Conservation (phyloP, 2,329 filamentous ascomycete genomes). For the Exophiala spinifera region DNA sequence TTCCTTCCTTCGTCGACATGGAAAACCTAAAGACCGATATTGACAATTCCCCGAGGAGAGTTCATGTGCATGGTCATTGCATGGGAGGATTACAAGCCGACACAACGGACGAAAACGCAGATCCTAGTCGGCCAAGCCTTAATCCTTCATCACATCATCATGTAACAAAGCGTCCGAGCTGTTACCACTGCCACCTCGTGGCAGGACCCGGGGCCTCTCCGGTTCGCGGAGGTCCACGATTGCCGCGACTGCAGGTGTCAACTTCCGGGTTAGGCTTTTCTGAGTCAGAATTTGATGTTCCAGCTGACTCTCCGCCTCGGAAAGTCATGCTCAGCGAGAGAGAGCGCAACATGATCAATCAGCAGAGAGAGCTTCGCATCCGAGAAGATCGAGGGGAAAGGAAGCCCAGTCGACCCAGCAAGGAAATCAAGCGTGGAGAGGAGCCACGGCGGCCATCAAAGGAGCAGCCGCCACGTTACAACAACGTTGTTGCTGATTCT, state of each 20-base stretch:
- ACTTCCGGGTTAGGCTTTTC: slow-evolving; percentile 31
- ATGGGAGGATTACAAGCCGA: slow-evolving; percentile 1
- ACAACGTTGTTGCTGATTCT: slow-evolving; percentile 16
- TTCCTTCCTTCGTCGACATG: slow-evolving; percentile 1
- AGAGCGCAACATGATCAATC: slow-evolving; percentile 29
- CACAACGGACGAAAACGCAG: slow-evolving; percentile 14
- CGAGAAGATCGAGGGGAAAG: slow-evolving; percentile 17
- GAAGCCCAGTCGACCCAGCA: slow-evolving; percentile 11
- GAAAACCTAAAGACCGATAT: slow-evolving; percentile 20
- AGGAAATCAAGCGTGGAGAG: slow-evolving; percentile 5
- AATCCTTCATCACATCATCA: slow-evolving; percentile 23
- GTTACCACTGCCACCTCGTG: slow-evolving; percentile 26
- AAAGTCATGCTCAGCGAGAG: slow-evolving; percentile 31
- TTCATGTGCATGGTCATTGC: slow-evolving; percentile 13
- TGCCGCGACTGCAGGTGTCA: slow-evolving; percentile 30
- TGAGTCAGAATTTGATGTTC: slow-evolving; percentile 29
- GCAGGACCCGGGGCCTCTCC: slow-evolving; percentile 3
- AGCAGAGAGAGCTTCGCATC: slow-evolving; percentile 26
- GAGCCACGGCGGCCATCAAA: slow-evolving; percentile 3
- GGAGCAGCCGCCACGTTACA: slow-evolving; percentile 13
- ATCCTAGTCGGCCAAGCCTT: slow-evolving; percentile 10
- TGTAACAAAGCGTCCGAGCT: slow-evolving; percentile 21
- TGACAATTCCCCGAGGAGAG: slow-evolving; percentile 22
- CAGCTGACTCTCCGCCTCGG: slow-evolving; percentile 26
- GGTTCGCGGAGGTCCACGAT: slow-evolving; percentile 19